Base-by-base conservation (phyloP, 805 yeast species). In the Hanseniaspora meyeri region DNA sequence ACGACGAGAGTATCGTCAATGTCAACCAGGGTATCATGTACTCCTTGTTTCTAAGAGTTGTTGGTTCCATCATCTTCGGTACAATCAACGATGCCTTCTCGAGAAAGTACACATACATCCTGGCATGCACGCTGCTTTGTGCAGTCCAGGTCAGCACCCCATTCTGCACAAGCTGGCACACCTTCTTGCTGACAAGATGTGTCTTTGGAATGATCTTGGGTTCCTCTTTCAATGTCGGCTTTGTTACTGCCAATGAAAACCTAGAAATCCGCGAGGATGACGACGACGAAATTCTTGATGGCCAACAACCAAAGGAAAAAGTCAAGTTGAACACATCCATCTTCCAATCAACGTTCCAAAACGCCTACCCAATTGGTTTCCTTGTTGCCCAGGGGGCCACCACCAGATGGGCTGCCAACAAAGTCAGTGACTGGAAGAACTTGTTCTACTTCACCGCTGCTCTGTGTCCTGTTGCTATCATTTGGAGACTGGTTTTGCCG, bases 301-400 rank as follows among this genome's bases (percentile, higher is more conserved):
- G 14, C n/a, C n/a, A 16, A 3, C 16, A 7, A 67, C 36, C 77
- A 83, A 37, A 72, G 79, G 68, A 49, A 24, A 48, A 49, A 12
- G 29, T 43, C 1, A 55, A 49, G 20, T 16, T 48, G 9, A 49
- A 55, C 39, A 55, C 52, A 16, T 49, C 58, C 16, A 83, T 86
- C 48, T 72, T 81, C 57, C 68, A 82, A 50, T 77, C 82, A 49
- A 67, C 85, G 43, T 78, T 87, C 65, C 95, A 87, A 68, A 85
- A 86, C 66, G 95, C 95, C 59, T 87, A 83, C 62, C 83, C 85
- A 0, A 75, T 83, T 49, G 89, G 89, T 27, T 82, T 81, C 62
- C 68, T 83, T 27, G 64, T 82, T 58, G 87, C 81, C 5, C 85
- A 81, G 50, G 72, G 82, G 20, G 83, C 82, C 70, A 77, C 78